A percentile compares a stretch with the other conserved stretches of the same genome.
Evolutionary conservation across 1,284 basidiomycete genomes (phyloP).

Genomic region (Hemileia vastatrix): DNA sequence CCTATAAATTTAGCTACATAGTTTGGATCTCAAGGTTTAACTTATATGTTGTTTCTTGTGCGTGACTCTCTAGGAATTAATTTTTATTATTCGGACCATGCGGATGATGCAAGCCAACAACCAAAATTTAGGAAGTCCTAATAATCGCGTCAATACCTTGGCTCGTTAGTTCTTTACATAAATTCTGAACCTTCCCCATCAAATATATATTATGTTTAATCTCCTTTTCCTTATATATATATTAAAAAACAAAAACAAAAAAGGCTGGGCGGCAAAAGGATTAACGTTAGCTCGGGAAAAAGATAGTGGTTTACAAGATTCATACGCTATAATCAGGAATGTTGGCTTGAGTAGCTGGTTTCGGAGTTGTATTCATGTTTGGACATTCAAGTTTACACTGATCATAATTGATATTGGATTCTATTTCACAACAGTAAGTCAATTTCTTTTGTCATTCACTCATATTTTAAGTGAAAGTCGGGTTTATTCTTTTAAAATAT

Average conservation of each 20-base stretch:
- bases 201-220: too few species aligned
- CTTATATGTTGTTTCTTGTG: slow-evolving; percentile 42
- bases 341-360: slow-evolving; percentile 1
- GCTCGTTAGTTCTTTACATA: slow-evolving; percentile 58
- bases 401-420: slow-evolving; percentile 14
- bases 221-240: too few species aligned
- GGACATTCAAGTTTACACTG: neutral
- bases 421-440: slow-evolving; percentile 6
- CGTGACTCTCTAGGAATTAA: slow-evolving; percentile 59
- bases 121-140: slow-evolving; percentile 66
- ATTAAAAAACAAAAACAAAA: too few species aligned
- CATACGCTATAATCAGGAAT: too few species aligned
- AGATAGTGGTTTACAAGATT: too few species aligned
- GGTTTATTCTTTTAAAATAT: neutral
- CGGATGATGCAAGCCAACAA: slow-evolving; percentile 59
- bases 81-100: slow-evolving; percentile 74
- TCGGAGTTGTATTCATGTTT: neutral
- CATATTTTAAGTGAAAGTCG: neutral
- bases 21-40: neutral
- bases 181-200: too few species aligned
- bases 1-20: neutral
- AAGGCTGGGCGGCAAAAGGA: too few species aligned
- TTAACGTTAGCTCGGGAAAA: too few species aligned
- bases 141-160: slow-evolving; percentile 75
- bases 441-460: neutral